Percentiles rank a stretch among this genome's conserved stretches.
Conservation (phyloP, 2,329 filamentous ascomycete species). For the Neoscytalidium dimidiatum region DNA sequence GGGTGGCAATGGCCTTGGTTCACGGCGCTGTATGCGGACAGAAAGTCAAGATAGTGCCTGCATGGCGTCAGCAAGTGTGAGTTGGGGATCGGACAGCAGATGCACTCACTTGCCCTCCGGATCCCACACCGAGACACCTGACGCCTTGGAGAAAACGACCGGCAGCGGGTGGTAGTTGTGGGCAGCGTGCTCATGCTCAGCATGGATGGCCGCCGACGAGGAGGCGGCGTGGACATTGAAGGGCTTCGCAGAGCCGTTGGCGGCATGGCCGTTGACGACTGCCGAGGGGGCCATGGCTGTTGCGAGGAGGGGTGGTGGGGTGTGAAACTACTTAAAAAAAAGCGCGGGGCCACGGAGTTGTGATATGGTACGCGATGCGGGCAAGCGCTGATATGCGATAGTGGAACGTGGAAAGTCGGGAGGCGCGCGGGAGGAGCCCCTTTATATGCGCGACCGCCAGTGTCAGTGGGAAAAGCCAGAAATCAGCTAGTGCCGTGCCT, state of each 20-base stretch:
- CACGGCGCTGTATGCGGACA: slow-evolving; percentile 96
- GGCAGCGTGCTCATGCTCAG: slow-evolving; percentile 82
- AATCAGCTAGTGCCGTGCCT: slow-evolving; percentile 14
- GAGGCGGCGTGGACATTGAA: slow-evolving; percentile 70
- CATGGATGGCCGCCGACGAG: slow-evolving; percentile 74
- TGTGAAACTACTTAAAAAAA: background rate
- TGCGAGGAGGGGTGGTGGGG: background rate
- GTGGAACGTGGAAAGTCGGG: background rate
- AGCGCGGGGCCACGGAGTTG: background rate
- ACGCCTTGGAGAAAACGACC: slow-evolving; percentile 70
- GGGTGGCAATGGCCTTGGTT: slow-evolving; percentile 99
- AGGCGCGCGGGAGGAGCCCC: background rate
- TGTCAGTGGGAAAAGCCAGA: slow-evolving; percentile 7
- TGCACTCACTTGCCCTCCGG: slow-evolving; percentile 67
- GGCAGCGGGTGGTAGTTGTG: slow-evolving; percentile 99
- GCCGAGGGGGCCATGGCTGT: slow-evolving; percentile 21
- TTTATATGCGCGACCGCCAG: slow-evolving; percentile 1
- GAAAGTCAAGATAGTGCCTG: slow-evolving; percentile 88
- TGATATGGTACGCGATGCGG: background rate
- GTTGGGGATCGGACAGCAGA: background rate
- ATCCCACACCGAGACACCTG: slow-evolving; percentile 91
- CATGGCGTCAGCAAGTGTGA: background rate
- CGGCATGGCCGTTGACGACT: slow-evolving; percentile 29
- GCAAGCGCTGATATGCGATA: slow-evolving; percentile 2
- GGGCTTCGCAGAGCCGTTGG: slow-evolving; percentile 19